Evolutionary conservation across 768 basidiomycete genomes (phyloP), one percentile per base, ranked within the genome.

Genomic region (Hirschioporus abietinus): DNA sequence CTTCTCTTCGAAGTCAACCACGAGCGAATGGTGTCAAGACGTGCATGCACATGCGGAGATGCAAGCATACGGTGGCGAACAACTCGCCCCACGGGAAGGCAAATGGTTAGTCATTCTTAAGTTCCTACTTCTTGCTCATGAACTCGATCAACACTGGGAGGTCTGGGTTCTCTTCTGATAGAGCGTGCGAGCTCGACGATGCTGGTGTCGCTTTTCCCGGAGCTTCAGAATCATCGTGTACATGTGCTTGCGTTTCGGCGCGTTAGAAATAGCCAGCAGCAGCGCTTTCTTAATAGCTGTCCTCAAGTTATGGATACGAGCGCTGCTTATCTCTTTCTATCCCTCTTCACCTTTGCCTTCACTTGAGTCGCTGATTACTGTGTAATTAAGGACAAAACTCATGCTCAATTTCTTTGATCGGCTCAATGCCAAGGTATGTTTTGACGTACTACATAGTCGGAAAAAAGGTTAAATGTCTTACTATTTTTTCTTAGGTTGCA

Each of bases 391-490:
- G 42, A 52, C 42, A 15, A 52, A 52, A 20, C 12, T 52, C 63
- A 80, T 80, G 79, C 73, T 81, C 65, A 78, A 74, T 35, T 78
- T 77, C 69, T 71, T 78, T 27, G 80, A 82, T 70, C 74, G 76
- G 68, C 78, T 81, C 68, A 81, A 81, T 65, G 79, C 80, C 34
- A 78, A 78, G 70, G 79, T 81, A 52, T 23, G 62, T 72, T 36
- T 30, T 30, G 17, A 36, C 60, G 42, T 3, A n/a, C 15, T 36
- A 24, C 60, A 58, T 34, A 23, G 62, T 58, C 20, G 12, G 20
- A 52, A 15, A 52, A 52, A 52, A 52, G 15, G 42, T 15, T 15
- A 20, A 52, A 15, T 35, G n/a, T 65, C 60, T 64, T n/a, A 30
- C 25, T 18, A 62, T 34, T 23, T 59, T 20, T 18, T 15, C 69